Evolutionary conservation across 2,329 filamentous ascomycete species (phyloP), one percentile per base, ranked within the genome.

Genomic region (Fusarium liriodendri): DNA sequence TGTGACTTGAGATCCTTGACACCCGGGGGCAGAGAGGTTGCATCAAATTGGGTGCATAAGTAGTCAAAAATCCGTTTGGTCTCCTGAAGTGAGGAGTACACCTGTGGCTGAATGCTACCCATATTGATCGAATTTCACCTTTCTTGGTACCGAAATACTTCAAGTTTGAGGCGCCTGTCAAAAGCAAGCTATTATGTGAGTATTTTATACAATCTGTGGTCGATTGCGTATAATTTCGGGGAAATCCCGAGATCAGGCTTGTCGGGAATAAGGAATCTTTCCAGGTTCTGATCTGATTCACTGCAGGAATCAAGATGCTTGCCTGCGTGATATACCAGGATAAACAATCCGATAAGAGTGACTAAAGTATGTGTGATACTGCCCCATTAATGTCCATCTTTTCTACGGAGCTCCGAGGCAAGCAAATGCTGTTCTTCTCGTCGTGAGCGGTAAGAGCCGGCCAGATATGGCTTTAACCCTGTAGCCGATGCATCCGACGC

Each of bases 21-120:
- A 47, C 71, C 78, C 2, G 72, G 62, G 5, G 84, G 81, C 1
- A 84, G 72, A 0, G 81, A 78, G 11, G 68, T 57, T 9, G 72
- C 60, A 32, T 83, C 79, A 18, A 83, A 75, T 20, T 78, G 69
- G 16, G 54, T 29, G 57, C 67, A 72, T 7, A 78, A 59, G 45
- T 69, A 69, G 20, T 73, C 60, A 29, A 79, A 61, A 38, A 79
- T 76, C 20, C 73, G 67, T 18, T 65, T 67, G 18, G 72, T 72
- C 63, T 79, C 77, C 37, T 68, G 59, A 14, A 68, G 18, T 1
- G 77, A 73, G 22, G 77, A 79, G 35, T 79, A 79, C 14, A 59
- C 55, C 25, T 60, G 59, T 22, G 61, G 60, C 38, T 70, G 57
- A 50, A 60, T 13, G 59, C 67, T 77, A 66, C 69, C 67, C 72